These are phyloP conservation scores for Thelonectria blattea DNA, from an alignment of 2,329 filamentous ascomycete species.

Conservation along the genomic window DNA sequence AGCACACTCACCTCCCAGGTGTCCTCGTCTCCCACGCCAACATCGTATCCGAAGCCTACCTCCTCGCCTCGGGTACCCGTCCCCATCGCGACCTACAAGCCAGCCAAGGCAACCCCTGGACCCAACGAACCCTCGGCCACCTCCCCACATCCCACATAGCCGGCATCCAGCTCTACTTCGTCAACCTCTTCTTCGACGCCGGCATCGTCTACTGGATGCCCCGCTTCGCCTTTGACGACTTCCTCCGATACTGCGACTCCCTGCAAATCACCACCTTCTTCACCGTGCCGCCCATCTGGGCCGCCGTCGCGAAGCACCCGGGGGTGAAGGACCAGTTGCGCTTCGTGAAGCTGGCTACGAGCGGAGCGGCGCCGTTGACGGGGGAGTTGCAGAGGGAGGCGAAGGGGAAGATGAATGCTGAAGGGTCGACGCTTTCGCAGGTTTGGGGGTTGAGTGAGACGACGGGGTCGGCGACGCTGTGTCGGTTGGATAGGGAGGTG, in stretches of 20 bases:
- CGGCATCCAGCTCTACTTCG: slow-evolving; percentile 52
- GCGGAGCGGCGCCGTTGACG: slow-evolving; percentile 63
- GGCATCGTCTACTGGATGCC: slow-evolving; percentile 67
- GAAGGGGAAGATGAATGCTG: slow-evolving; percentile 52
- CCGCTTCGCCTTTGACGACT: slow-evolving; percentile 61
- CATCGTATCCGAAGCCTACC: slow-evolving; percentile 46
- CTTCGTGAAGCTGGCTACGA: slow-evolving; percentile 52
- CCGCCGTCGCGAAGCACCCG: slow-evolving; percentile 63
- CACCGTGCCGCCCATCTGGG: slow-evolving; percentile 66
- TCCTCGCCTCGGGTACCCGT: slow-evolving; percentile 41
- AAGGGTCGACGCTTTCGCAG: slow-evolving; percentile 52
- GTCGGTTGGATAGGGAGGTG: slow-evolving; percentile 48
- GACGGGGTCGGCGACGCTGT: slow-evolving; percentile 53
- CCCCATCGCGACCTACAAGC: slow-evolving; percentile 38
- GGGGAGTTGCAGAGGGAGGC: slow-evolving; percentile 59
- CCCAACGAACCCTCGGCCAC: slow-evolving; percentile 48
- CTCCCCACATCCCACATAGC: slow-evolving; percentile 55
- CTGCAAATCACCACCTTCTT: slow-evolving; percentile 61
- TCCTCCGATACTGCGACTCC: slow-evolving; percentile 58
- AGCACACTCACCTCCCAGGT: no score
- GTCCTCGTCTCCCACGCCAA: slow-evolving; percentile 54
- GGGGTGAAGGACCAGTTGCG: slow-evolving; percentile 62
- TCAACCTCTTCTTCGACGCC: slow-evolving; percentile 49
- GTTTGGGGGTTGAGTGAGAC: slow-evolving; percentile 67
- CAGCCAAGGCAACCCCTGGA: slow-evolving; percentile 33